Base-by-base conservation (phyloP, 148 eudicot species). In the Rhododendron molle region DNA sequence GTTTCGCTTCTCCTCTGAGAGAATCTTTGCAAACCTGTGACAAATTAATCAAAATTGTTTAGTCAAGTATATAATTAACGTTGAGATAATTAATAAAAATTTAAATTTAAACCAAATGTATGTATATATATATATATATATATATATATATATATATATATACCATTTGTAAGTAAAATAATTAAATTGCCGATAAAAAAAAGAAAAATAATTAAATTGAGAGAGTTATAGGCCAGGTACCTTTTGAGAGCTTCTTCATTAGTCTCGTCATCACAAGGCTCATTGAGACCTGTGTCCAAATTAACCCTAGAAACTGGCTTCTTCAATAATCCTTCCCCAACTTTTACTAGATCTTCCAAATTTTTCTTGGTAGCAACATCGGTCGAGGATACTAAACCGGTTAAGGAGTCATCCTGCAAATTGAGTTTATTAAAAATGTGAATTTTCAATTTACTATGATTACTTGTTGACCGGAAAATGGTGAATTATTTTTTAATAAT, bases 341-440 rank as follows among this genome's bases (percentile, higher is more conserved):
- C 84, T 60, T 60, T 82, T 18, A 82, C 84, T 1, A 82, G 84
- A 38, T 82, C 84, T 60, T 82, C 84, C 21, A 82, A 82, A 82
- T 82, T 82, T 82, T 2, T 36, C 74, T 82, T 62, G 5, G 84
- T 82, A 82, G 84, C 84, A 56, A 82, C 62, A 23, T 82, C 84
- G 14, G 40, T 36, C 34, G 84, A 82, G 3, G 84, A 82, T 23
- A 82, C 73, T n/a, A 11, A n/a, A 15, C 84, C 84, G 28, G 49
- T 60, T 62, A 82, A 82, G 14, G 74, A 18, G 34, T 82, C 84
- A 82, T 82, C 84, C 84, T 82, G 50, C 74, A 40, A 14, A 60
- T 81, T 54, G 7, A 28, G 3, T 1, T 10, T 46, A 18, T 34
- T 8, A 8, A 32, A 2, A 23, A 26, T 67, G 28, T 67, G 1